Conservation (phyloP, 192 early-diverging fungal genomes). For the Linnemannia hyalina region DNA sequence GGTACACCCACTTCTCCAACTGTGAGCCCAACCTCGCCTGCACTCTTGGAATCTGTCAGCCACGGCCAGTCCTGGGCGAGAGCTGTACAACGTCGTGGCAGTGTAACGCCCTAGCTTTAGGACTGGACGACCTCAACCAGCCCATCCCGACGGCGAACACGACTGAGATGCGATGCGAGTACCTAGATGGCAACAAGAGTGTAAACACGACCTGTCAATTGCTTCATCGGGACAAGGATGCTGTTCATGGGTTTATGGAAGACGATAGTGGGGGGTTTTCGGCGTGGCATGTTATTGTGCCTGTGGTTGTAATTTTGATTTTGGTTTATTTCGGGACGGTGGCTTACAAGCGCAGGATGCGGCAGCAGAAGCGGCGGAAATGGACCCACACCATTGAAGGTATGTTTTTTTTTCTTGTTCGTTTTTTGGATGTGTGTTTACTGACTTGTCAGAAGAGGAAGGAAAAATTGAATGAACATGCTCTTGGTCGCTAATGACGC, state of each 20-base stretch:
- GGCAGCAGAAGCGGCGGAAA: conserved; percentile 28
- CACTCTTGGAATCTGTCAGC: conserved; percentile 18
- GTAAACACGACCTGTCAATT: conserved; percentile 43
- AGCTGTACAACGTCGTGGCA: conserved; percentile 46
- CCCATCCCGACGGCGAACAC: conserved; percentile 38
- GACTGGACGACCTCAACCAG: conserved; percentile 40
- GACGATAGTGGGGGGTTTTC: conserved; percentile 9
- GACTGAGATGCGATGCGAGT: conserved; percentile 46
- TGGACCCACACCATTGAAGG: conserved; percentile 41
- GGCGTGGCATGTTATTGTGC: conserved; percentile 40
- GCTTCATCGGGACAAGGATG: conserved; percentile 6
- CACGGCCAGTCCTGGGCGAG: conserved; percentile 25
- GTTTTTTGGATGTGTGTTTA: background rate
- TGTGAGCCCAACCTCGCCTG: conserved; percentile 34
- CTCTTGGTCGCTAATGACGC: background rate
- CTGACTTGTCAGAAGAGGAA: background rate
- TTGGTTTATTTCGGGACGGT: conserved; percentile 35
- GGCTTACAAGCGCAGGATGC: conserved; percentile 36
- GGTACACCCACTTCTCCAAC: conserved; percentile 50
- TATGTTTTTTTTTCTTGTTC: conserved; percentile 3
- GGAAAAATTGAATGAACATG: background rate
- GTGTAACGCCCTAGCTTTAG: conserved; percentile 40
- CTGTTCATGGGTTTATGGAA: background rate
- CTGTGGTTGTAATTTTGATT: conserved; percentile 24
- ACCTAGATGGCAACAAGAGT: conserved; percentile 23